A percentile compares a stretch with the other conserved stretches of the same genome.
Conservation (phyloP, 2,329 filamentous ascomycete species). For the Trichoderma gracile region DNA sequence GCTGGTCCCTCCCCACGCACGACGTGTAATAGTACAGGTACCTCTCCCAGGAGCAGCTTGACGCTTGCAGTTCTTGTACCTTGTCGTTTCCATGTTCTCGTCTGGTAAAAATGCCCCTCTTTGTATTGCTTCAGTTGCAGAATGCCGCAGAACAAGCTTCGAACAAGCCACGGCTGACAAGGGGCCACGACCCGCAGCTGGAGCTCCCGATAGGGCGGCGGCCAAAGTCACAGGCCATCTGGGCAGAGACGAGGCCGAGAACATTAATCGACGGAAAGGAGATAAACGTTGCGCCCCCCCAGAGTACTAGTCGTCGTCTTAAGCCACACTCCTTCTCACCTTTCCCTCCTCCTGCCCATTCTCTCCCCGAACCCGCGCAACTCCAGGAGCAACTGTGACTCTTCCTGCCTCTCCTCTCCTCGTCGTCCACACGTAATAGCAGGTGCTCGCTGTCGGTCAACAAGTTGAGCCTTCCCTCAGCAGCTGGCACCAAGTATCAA, state of each 20-base stretch:
- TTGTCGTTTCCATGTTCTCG: background rate
- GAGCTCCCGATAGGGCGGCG: slow-evolving; percentile 18
- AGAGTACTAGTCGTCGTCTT: slow-evolving; percentile 7
- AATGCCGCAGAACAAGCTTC: slow-evolving; percentile 22
- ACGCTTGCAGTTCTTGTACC: background rate
- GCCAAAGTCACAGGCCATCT: slow-evolving; percentile 5
- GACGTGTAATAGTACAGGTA: background rate
- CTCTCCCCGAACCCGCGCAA: background rate
- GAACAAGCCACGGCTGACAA: slow-evolving; percentile 19
- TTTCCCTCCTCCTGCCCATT: background rate
- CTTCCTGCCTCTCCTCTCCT: background rate
- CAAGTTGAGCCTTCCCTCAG: background rate
- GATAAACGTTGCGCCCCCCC: slow-evolving; percentile 12
- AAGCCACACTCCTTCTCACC: slow-evolving; percentile 13
- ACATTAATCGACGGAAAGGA: slow-evolving; percentile 18
- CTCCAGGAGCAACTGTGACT: background rate
- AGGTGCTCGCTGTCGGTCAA: slow-evolving; percentile 3
- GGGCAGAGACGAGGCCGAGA: background rate
- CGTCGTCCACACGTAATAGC: background rate
- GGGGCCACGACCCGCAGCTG: slow-evolving; percentile 26
- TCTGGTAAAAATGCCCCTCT: slow-evolving; percentile 1
- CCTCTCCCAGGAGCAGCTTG: background rate
- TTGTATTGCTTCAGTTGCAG: background rate
- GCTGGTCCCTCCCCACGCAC: background rate
- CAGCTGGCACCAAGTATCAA: slow-evolving; percentile 11